Conservation (phyloP, 441 rosid species). For the Arabidopsis hybrid region DNA sequence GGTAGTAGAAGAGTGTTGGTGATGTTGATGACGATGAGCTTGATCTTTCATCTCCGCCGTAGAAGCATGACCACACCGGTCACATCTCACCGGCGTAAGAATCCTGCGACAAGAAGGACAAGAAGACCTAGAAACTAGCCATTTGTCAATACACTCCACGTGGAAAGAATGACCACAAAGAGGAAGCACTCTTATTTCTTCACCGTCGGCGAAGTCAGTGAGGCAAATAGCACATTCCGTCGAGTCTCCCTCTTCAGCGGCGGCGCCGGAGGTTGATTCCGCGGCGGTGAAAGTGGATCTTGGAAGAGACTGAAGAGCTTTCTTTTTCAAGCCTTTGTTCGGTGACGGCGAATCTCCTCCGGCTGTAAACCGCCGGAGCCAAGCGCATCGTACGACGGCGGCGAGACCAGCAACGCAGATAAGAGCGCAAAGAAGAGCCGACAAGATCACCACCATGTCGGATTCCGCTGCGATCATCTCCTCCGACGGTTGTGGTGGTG, state of each 20-base stretch:
- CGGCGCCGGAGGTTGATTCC: conserved; percentile 32
- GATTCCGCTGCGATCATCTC: conserved; percentile 55
- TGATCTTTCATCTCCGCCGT: conserved; percentile 41
- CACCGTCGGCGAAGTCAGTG: conserved; percentile 63
- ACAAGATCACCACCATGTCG: conserved; percentile 71
- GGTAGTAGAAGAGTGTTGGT: conserved; percentile 34
- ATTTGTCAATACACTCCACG: conserved; percentile 77
- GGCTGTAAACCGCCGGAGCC: conserved; percentile 52
- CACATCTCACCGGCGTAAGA: conserved; percentile 60
- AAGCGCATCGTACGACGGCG: conserved; percentile 71
- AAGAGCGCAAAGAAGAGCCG: conserved; percentile 77
- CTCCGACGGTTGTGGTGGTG: conserved; percentile 52
- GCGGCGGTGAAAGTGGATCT: conserved; percentile 56
- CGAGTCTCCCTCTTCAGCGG: conserved; percentile 15
- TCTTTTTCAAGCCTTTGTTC: conserved; percentile 78
- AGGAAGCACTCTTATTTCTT: conserved; percentile 79
- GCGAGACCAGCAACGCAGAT: conserved; percentile 78
- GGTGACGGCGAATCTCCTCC: conserved; percentile 32
- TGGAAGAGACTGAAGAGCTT: conserved; percentile 70
- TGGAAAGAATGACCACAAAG: conserved; percentile 86
- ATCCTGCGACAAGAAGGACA: conserved; percentile 92
- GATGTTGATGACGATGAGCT: conserved; percentile 41
- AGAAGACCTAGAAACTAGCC: conserved; percentile 80
- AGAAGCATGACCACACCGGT: conserved; percentile 61
- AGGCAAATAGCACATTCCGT: conserved; percentile 79